Base-by-base conservation (phyloP, 176 grass and related monocot genomes). In the Triticum turgidum region DNA sequence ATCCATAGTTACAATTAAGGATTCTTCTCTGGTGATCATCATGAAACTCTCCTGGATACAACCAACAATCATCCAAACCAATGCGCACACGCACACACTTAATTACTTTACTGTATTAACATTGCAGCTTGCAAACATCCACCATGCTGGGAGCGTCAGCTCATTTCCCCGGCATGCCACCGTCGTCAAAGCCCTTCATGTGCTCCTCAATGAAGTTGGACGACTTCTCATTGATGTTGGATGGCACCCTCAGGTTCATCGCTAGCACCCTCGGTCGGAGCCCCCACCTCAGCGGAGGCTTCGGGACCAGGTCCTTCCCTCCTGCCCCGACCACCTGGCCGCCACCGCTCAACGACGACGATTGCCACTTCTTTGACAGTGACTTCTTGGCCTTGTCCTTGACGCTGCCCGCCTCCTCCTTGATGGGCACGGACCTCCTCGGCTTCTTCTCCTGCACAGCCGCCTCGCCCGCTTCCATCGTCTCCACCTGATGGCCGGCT, bases 141-240 rank as follows among this genome's bases (percentile, higher is more conserved):
- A 13, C 13, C 47, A 2, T 42, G 41, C 5, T 33, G 32, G 76
- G 52, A 39, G 56, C 13, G 14, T 15, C 6, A 61, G 41, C 21
- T 90, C 80, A 90, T 61, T 79, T 87, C 74, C 59, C 66, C 58
- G 56, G 41, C 84, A 86, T 86, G 80, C 80, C 34, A 34, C 49
- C 51, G 82, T 15, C 11, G 65, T 10, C 30, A 76, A 91, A 88
- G 69, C 49, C 18, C 69, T 4, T 84, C 82, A 15, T 62, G 69
- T 85, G 85, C 82, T 84, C 21, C 37, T 84, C 85, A 18, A 91
- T 91, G 77, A 85, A 91, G 21, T n/a, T 87, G 11, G 61, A 35
- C 17, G 89, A 88, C 29, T 34, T 56, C 85, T 91, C 85, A 33
- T 91, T 81, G 77, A 91, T 91, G 85, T 91, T 88, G 61, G 85